These are phyloP conservation scores for Barnettozyma salicaria DNA, from an alignment of 805 yeast species.

Conservation along the genomic window DNA sequence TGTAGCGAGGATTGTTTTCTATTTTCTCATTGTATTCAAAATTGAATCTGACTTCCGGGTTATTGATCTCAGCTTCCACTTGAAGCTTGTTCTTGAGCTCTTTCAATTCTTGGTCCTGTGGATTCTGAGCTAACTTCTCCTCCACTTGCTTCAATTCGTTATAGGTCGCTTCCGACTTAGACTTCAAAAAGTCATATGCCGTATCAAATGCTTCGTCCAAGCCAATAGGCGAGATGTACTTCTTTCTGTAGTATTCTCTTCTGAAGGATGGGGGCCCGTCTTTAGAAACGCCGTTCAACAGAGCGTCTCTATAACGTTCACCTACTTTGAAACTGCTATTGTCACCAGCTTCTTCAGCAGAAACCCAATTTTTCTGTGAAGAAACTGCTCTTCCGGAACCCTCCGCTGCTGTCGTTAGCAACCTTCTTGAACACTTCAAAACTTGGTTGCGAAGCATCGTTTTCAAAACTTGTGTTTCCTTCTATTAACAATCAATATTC, in stretches of 20 bases:
- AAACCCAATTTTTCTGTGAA: slow-evolving; percentile 26
- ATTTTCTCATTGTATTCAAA: slow-evolving; percentile 38
- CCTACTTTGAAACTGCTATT: slow-evolving; percentile 25
- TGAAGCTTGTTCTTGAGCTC: slow-evolving; percentile 30
- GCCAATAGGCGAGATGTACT: slow-evolving; percentile 64
- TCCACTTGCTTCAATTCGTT: slow-evolving; percentile 33
- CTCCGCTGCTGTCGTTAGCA: slow-evolving; percentile 11
- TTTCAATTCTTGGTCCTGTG: slow-evolving; percentile 19
- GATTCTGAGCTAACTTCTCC: slow-evolving; percentile 20
- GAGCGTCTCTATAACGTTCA: slow-evolving; percentile 22
- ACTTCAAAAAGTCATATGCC: slow-evolving; percentile 55
- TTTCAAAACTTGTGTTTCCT: background rate
- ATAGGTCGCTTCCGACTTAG: slow-evolving; percentile 42
- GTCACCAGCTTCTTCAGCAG: slow-evolving; percentile 18
- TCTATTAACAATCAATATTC: background rate
- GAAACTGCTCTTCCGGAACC: background rate
- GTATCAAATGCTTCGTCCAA: slow-evolving; percentile 66
- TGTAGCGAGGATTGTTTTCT: slow-evolving; percentile 34
- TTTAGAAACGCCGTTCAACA: slow-evolving; percentile 30
- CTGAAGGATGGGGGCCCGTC: slow-evolving; percentile 51
- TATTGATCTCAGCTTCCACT: slow-evolving; percentile 60
- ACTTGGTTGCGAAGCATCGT: slow-evolving; percentile 11
- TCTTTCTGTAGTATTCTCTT: slow-evolving; percentile 35
- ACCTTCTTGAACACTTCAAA: slow-evolving; percentile 12
- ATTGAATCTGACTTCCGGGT: slow-evolving; percentile 83